phyloP scores from a whole-genome alignment of 257 asterid species.

The Solanum rostratum region DNA sequence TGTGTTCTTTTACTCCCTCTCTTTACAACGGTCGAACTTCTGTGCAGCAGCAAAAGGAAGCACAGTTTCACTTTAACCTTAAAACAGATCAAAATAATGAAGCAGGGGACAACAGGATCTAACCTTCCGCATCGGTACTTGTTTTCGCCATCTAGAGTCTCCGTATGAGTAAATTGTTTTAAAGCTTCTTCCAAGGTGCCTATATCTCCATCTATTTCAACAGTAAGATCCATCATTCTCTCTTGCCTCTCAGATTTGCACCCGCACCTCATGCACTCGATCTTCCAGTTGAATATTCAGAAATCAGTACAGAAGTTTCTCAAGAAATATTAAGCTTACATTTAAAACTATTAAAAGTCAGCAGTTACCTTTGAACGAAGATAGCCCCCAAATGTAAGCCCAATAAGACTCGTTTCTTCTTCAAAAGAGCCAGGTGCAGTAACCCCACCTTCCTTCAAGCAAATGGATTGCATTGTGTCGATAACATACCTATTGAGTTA shows the following conservation, averaged over 20 bases:
- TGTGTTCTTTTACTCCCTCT: not conserved
- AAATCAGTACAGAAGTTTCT: not conserved
- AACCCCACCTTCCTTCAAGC: conserved; percentile 48
- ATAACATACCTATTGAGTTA: conserved; percentile 41
- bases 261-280: conserved; percentile 71
- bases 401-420: conserved; percentile 61
- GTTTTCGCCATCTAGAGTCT: conserved; percentile 79
- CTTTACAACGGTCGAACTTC: not conserved
- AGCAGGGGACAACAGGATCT: not conserved
- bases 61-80: not conserved
- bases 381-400: conserved; percentile 84
- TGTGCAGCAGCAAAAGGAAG: not conserved
- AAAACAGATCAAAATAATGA: not conserved
- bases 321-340: not conserved
- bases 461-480: conserved; percentile 63
- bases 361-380: conserved; percentile 66
- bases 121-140: conserved; percentile 78
- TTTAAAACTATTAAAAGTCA: conserved; percentile 3
- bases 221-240: conserved; percentile 84
- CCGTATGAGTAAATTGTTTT: conserved; percentile 54
- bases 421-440: conserved; percentile 32
- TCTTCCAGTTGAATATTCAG: conserved; percentile 29
- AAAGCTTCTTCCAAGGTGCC: conserved; percentile 67
- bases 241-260: conserved; percentile 59
- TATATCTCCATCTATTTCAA: conserved; percentile 77